Evolutionary conservation across 2,329 filamentous ascomycete genomes (phyloP).

Genomic region (Aureobasidium sp.): DNA sequence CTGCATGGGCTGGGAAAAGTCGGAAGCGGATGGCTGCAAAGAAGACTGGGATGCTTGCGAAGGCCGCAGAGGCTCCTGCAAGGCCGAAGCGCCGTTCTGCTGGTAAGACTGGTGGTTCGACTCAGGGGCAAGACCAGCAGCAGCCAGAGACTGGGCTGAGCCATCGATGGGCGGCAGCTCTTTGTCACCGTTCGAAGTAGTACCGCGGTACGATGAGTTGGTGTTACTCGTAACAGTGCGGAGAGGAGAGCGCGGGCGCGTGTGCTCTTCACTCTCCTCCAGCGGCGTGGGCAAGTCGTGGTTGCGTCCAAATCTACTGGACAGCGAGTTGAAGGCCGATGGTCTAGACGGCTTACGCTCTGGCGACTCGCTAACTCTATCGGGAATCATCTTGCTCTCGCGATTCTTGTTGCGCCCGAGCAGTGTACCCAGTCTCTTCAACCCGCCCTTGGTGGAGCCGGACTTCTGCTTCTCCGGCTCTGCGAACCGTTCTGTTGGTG

Average conservation of each 20-base stretch:
- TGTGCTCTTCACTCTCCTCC: conserved; percentile 23
- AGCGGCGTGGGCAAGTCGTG: conserved; percentile 49
- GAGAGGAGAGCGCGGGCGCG: conserved; percentile 24
- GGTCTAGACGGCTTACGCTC: conserved; percentile 44
- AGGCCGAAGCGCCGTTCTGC: conserved; percentile 25
- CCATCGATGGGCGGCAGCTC: conserved; percentile 6
- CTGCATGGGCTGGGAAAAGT: conserved; percentile 8
- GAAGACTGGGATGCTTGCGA: conserved; percentile 1
- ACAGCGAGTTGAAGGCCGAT: conserved; percentile 51
- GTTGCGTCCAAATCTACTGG: conserved; percentile 48
- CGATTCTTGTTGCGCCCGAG: conserved; percentile 44
- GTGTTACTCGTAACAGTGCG: conserved; percentile 15
- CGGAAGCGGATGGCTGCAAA: conserved; percentile 14
- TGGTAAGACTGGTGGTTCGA: conserved; percentile 19
- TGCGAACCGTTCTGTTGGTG: background rate
- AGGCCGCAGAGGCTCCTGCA: conserved; percentile 23
- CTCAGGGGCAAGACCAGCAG: conserved; percentile 11
- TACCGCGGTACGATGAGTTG: background rate
- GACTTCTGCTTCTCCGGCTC: conserved; percentile 27
- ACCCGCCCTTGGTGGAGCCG: conserved; percentile 38
- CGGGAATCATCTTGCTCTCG: conserved; percentile 46
- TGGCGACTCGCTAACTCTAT: conserved; percentile 32
- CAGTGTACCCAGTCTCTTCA: conserved; percentile 57
- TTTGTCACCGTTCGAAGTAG: conserved; percentile 3
- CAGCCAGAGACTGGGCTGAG: conserved; percentile 7